Evolutionary conservation across 257 asterid genomes (phyloP), one percentile per base, ranked within the genome.

Genomic region (Solanum arcanum): DNA sequence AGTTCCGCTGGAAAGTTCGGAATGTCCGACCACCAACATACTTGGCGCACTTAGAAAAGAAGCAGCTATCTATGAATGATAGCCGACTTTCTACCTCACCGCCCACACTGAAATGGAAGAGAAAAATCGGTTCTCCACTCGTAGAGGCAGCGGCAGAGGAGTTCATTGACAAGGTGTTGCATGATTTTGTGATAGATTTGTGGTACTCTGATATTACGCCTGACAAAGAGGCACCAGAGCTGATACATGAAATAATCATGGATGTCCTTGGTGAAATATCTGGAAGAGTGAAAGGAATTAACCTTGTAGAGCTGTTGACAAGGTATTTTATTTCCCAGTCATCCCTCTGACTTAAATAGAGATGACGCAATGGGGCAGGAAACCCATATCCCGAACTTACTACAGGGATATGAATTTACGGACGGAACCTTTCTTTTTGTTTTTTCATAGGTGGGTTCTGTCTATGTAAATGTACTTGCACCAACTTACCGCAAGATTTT

Each of bases 201-300:
- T 97, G 99, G 99, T 97, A 95, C 90, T 95, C 98, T 37, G 96
- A 91, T 5, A 95, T 97, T 78, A 97, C 99, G 13, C 98, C 99
- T 46, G 98, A 97, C 92, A 90, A 87, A 91, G 99, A 96, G 91
- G 98, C 94, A 47, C 98, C 99, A 10, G 93, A 92, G 89, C 88
- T 97, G 78, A 96, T 97, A 66, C 95, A 80, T 86, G 93, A 88
- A 23, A 82, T 97, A 74, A 76, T 97, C 83, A 93, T 96, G 98
- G 99, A 97, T 90, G 99, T 89, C 83, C 97, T 97, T 76, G 99
- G 98, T 70, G 99, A 97, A 91, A 93, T 96, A 84, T 91, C 98
- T 59, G 94, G 89, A 56, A 93, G 99, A 93, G 87, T 93, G 72
- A 97, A 97, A 92, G 96, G 91, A 88, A 88, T 97, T 73, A 97